Conservation (phyloP, 805 yeast genomes). For the Starmerella stellata region DNA sequence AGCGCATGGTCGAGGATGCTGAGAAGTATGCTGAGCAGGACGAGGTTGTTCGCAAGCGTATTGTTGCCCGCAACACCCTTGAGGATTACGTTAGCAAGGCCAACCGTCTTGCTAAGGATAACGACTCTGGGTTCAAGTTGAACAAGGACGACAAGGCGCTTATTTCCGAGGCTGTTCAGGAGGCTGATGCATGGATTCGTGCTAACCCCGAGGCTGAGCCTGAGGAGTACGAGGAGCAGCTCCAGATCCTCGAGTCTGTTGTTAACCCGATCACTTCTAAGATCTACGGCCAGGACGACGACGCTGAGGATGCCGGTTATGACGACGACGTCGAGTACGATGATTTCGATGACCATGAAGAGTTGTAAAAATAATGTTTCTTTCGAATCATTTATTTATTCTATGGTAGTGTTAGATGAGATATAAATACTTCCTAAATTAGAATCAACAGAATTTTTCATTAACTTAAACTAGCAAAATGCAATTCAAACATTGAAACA, state of each 20-base stretch:
- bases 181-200: conserved; percentile 72
- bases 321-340: conserved; percentile 33
- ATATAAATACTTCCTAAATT: no score
- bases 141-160: conserved; percentile 85
- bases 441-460: no score
- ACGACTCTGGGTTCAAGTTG: conserved; percentile 50
- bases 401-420: no score
- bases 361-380: conserved; percentile 7
- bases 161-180: conserved; percentile 69
- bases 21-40: conserved; percentile 89
- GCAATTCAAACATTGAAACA: no score
- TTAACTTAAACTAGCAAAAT: no score
- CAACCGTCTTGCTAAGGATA: conserved; percentile 45
- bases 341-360: conserved; percentile 17
- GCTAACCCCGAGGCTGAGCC: conserved; percentile 69
- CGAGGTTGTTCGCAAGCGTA: conserved; percentile 60
- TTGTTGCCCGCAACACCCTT: conserved; percentile 71
- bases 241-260: conserved; percentile 56
- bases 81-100: conserved; percentile 78
- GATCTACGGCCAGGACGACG: conserved; percentile 42
- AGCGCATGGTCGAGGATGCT: conserved; percentile 95
- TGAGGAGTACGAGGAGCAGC: conserved; percentile 88
- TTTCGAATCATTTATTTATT: not conserved
- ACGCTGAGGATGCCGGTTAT: conserved; percentile 32
- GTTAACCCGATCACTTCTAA: conserved; percentile 89